phyloP scores from a whole-genome alignment of 2,329 filamentous ascomycete genomes.

The Hypoxylon sp. region DNA sequence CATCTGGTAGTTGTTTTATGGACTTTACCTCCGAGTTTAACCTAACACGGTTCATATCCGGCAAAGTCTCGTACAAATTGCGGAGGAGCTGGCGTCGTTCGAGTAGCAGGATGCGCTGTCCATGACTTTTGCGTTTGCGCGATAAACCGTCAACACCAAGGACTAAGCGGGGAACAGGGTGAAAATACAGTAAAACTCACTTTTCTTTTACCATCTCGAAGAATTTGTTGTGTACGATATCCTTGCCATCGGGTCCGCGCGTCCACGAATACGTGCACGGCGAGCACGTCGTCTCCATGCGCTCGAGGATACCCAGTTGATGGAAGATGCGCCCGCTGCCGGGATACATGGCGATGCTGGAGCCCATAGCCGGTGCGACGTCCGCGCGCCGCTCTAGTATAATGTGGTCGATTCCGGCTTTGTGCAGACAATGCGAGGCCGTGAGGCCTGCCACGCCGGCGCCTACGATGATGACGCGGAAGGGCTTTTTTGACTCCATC shows the following conservation, averaged over 20 bases:
- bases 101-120: slow-evolving; percentile 40
- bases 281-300: slow-evolving; percentile 35
- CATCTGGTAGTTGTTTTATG: slow-evolving; percentile 1
- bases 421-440: slow-evolving; percentile 57
- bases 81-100: slow-evolving; percentile 43
- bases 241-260: slow-evolving; percentile 31
- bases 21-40: slow-evolving; percentile 20
- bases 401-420: slow-evolving; percentile 58
- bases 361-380: slow-evolving; percentile 57
- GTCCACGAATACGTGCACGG: slow-evolving; percentile 15
- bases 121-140: slow-evolving; percentile 5
- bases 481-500: not conserved
- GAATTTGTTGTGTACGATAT: not conserved
- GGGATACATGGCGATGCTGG: slow-evolving; percentile 56
- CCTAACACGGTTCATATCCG: slow-evolving; percentile 41
- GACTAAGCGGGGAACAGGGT: not conserved
- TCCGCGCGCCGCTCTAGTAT: slow-evolving; percentile 56
- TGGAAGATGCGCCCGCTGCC: slow-evolving; percentile 57
- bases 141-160: not conserved
- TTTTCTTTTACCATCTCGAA: slow-evolving; percentile 11
- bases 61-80: slow-evolving; percentile 39
- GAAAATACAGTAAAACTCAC: not conserved
- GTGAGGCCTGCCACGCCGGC: slow-evolving; percentile 54
- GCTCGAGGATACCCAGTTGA: slow-evolving; percentile 57
- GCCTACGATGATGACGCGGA: slow-evolving; percentile 38